phyloP scores from a whole-genome alignment of 208 protist species.

The Balamuthia mandrillaris region DNA sequence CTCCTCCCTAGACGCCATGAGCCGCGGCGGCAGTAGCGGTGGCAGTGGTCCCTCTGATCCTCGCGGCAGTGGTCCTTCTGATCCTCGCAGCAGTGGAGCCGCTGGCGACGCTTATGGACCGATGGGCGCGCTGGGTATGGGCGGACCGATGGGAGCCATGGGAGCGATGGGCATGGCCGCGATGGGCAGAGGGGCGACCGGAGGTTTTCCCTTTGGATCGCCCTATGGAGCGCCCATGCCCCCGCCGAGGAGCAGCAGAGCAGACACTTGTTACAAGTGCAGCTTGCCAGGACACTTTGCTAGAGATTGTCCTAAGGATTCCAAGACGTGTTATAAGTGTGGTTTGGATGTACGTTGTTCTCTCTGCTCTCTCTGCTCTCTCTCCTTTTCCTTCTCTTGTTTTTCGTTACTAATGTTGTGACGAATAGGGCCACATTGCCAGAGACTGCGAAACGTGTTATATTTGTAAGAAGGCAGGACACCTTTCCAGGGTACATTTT shows the following conservation, averaged over 20 bases:
- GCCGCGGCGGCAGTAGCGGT: too few species aligned
- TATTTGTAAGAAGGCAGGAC: conserved; percentile 20
- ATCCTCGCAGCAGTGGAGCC: too few species aligned
- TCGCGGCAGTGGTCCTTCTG: too few species aligned
- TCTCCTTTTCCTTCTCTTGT: neutral
- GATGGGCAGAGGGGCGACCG: neutral
- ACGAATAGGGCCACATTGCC: conserved; percentile 20
- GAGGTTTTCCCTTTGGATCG: neutral
- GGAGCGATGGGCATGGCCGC: neutral
- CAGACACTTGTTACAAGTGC: neutral
- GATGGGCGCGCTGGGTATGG: too few species aligned
- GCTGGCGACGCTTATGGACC: too few species aligned
- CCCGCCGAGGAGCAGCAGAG: too few species aligned
- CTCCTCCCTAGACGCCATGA: too few species aligned
- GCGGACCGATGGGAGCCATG: too few species aligned
- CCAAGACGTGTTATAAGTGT: conserved; percentile 42
- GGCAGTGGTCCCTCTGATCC: too few species aligned
- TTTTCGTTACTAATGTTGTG: neutral
- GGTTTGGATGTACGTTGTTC: neutral
- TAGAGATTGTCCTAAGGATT: conserved; percentile 31
- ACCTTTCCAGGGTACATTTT: conserved; percentile 11
- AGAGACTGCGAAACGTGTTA: conserved; percentile 40
- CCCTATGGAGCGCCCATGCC: too few species aligned
- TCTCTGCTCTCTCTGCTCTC: neutral
- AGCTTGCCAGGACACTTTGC: conserved; percentile 33